These are phyloP conservation scores for Passalora sequoiae DNA, from an alignment of 2,329 filamentous ascomycete species.

Conservation along the genomic window DNA sequence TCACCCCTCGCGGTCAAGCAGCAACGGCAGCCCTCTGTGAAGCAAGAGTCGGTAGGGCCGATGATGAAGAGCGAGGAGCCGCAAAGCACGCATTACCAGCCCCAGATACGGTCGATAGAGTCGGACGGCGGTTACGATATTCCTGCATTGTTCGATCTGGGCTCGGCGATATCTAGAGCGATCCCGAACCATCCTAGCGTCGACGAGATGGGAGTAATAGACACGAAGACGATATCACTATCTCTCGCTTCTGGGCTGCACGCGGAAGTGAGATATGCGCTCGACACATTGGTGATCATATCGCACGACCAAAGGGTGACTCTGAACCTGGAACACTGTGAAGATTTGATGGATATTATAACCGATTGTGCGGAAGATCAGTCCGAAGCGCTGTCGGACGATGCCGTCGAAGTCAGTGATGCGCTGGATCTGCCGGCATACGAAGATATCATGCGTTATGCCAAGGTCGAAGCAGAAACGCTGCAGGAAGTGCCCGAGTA, in stretches of 20 bases:
- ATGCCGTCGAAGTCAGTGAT: slow-evolving; percentile 79
- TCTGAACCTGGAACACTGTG: slow-evolving; percentile 69
- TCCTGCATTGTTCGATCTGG: slow-evolving; percentile 58
- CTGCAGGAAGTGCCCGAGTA: slow-evolving; percentile 69
- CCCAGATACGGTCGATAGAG: slow-evolving; percentile 23
- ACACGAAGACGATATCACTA: slow-evolving; percentile 83
- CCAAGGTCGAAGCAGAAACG: slow-evolving; percentile 64
- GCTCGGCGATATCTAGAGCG: slow-evolving; percentile 60
- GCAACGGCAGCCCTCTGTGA: slow-evolving; percentile 28
- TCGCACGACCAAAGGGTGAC: slow-evolving; percentile 59
- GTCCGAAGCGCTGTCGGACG: slow-evolving; percentile 74
- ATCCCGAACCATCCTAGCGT: slow-evolving; percentile 71
- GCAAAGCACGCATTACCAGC: slow-evolving; percentile 31
- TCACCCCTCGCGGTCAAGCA: slow-evolving; percentile 29
- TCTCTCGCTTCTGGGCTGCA: slow-evolving; percentile 86
- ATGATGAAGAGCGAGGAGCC: slow-evolving; percentile 33
- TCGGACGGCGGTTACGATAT: slow-evolving; percentile 66
- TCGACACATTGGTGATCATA: slow-evolving; percentile 74
- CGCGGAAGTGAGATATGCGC: slow-evolving; percentile 79
- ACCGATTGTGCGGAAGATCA: slow-evolving; percentile 90
- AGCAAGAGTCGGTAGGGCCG: slow-evolving; percentile 25
- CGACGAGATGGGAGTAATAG: slow-evolving; percentile 77
- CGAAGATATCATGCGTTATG: slow-evolving; percentile 79
- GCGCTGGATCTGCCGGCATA: slow-evolving; percentile 78
- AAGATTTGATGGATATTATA: slow-evolving; percentile 81